These are phyloP conservation scores for Medicago arabica DNA, from an alignment of 306 rosid genomes.

Conservation along the genomic window DNA sequence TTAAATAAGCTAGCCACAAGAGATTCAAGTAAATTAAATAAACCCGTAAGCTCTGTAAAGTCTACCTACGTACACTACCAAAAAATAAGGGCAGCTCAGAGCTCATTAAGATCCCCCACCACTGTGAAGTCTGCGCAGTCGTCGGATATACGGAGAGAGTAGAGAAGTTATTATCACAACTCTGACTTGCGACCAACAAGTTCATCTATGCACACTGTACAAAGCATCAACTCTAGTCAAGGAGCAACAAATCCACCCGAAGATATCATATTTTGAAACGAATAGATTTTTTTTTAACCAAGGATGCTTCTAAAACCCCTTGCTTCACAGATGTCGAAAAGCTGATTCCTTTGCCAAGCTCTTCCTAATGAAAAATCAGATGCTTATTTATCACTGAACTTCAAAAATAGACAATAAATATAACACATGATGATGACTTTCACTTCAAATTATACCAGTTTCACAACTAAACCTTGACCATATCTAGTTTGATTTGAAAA, in stretches of 20 bases:
- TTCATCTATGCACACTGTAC: background rate
- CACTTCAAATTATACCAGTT: slow-evolving; percentile 6
- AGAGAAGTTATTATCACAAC: background rate
- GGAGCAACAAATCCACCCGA: background rate
- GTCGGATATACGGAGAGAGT: background rate
- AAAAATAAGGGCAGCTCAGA: background rate
- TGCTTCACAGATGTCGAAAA: background rate
- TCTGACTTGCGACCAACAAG: background rate
- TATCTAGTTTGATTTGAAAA: background rate
- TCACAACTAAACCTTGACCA: background rate
- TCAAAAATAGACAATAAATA: slow-evolving; percentile 25
- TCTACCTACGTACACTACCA: background rate
- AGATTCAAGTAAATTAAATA: too few species aligned
- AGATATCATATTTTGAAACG: background rate
- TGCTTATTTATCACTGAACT: slow-evolving; percentile 24
- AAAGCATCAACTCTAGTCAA: too few species aligned
- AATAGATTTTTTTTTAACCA: background rate
- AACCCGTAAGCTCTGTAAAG: background rate
- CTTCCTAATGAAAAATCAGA: background rate
- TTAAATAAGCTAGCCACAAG: too few species aligned
- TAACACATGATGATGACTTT: slow-evolving; percentile 6
- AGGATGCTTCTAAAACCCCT: background rate
- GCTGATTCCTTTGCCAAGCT: slow-evolving; percentile 1
- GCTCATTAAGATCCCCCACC: slow-evolving; percentile 4
- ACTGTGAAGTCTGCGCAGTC: background rate